Evolutionary conservation across 768 basidiomycete genomes (phyloP).

Genomic region (Dentipellis fragilis): DNA sequence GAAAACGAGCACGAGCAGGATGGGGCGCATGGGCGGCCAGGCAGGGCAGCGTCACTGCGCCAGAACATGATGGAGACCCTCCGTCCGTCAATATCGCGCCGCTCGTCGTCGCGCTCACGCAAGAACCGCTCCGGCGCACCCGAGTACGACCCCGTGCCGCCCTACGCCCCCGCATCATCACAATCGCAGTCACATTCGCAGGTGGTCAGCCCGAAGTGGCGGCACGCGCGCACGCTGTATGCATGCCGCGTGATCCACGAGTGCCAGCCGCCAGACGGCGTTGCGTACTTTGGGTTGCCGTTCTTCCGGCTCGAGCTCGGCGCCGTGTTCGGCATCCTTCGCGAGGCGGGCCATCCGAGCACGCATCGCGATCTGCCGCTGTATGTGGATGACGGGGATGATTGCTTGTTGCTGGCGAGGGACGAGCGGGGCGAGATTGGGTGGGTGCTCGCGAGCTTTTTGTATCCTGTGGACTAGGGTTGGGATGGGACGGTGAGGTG

Average conservation of each 20-base stretch:
- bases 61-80: neutral
- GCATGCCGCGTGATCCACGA: constrained; percentile 59
- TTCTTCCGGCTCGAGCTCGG: constrained; percentile 65
- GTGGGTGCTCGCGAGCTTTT: constrained; percentile 77
- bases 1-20: constrained; percentile 9
- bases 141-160: constrained; percentile 16
- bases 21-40: constrained; percentile 9
- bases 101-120: constrained; percentile 8
- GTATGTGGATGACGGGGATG: constrained; percentile 67
- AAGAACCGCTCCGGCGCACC: neutral
- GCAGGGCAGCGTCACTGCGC: constrained; percentile 4
- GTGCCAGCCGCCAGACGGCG: constrained; percentile 52
- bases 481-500: neutral
- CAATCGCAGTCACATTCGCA: constrained; percentile 9
- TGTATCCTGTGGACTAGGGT: constrained; percentile 45
- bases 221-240: constrained; percentile 36
- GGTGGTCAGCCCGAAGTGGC: constrained; percentile 11
- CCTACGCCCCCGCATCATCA: constrained; percentile 12
- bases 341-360: constrained; percentile 73
- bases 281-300: constrained; percentile 62
- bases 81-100: constrained; percentile 4
- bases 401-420: constrained; percentile 68
- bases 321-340: constrained; percentile 55
- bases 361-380: constrained; percentile 64
- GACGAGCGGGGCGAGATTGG: constrained; percentile 48